Conservation (phyloP, 495 filamentous ascomycete genomes). For the Cudoniella acicularis region DNA sequence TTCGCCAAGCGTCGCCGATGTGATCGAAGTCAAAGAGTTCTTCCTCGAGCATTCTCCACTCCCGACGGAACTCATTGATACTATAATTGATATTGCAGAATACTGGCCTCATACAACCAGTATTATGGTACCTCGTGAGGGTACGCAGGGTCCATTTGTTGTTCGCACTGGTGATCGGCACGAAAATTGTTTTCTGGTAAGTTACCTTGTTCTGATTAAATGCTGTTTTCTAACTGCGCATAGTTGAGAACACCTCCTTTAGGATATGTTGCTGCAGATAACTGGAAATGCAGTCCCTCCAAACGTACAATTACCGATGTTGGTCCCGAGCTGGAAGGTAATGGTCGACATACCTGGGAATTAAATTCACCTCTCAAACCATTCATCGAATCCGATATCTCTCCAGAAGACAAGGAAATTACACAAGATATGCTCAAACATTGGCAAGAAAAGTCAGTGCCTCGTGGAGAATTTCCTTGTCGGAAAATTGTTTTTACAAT, state of each 20-base stretch:
- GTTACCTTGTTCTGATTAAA: not conserved
- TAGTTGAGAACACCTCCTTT: constrained; percentile 28
- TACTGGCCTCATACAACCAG: constrained; percentile 60
- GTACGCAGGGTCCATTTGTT: not conserved
- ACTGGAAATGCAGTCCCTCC: not conserved
- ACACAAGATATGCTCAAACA: constrained; percentile 8
- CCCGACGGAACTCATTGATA: constrained; percentile 63
- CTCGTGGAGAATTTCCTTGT: constrained; percentile 38
- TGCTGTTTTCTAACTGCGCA: constrained; percentile 12
- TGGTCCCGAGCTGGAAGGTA: not conserved
- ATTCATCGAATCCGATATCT: constrained; percentile 7
- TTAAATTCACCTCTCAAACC: constrained; percentile 9
- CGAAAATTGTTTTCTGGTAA: constrained; percentile 21
- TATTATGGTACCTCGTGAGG: not conserved
- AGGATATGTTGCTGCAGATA: constrained; percentile 28
- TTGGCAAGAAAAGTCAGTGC: not conserved
- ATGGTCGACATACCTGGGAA: not conserved
- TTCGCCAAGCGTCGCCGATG: constrained; percentile 33
- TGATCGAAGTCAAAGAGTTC: constrained; percentile 37
- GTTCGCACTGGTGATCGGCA: not conserved
- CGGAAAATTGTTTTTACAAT: constrained; percentile 64
- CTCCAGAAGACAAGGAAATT: not conserved
- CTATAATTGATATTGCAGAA: constrained; percentile 63
- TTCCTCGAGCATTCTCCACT: constrained; percentile 35
- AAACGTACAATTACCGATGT: not conserved